These are phyloP conservation scores for Apiospora arundinis DNA, from an alignment of 2,329 filamentous ascomycete species.

Conservation along the genomic window DNA sequence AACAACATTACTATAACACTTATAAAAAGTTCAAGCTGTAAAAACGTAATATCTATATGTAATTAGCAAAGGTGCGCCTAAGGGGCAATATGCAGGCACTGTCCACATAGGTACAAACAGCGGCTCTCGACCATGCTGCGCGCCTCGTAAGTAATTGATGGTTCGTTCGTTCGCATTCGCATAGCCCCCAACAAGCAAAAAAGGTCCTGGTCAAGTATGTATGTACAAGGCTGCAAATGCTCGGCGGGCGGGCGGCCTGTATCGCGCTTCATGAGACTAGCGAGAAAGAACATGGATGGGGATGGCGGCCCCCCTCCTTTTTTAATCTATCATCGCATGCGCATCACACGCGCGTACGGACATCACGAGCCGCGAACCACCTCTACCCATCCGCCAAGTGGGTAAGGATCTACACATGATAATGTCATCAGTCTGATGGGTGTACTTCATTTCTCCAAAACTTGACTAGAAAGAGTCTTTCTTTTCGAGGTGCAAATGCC, in stretches of 20 bases:
- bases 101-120: neutral
- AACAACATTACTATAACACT: too few species aligned
- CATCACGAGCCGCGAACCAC: constrained; percentile 11
- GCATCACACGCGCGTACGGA: neutral
- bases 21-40: too few species aligned
- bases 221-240: neutral
- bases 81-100: neutral
- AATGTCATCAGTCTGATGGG: neutral
- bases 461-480: too few species aligned
- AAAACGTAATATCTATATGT: too few species aligned
- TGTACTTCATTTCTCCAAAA: neutral
- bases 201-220: too few species aligned
- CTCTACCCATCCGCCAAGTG: neutral
- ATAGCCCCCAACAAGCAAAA: neutral
- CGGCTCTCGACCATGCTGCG: neutral
- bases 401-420: neutral
- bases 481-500: neutral
- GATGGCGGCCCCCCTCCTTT: neutral
- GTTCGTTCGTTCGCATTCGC: neutral
- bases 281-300: constrained; percentile 1
- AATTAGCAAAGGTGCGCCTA: neutral
- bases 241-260: neutral
- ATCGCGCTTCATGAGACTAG: constrained; percentile 19
- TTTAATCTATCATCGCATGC: neutral
- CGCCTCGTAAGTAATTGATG: neutral